A percentile compares a stretch with the other conserved stretches of the same genome.
Evolutionary conservation across 139 green algal species (phyloP).

Genomic region (Gonium pectorale): DNA sequence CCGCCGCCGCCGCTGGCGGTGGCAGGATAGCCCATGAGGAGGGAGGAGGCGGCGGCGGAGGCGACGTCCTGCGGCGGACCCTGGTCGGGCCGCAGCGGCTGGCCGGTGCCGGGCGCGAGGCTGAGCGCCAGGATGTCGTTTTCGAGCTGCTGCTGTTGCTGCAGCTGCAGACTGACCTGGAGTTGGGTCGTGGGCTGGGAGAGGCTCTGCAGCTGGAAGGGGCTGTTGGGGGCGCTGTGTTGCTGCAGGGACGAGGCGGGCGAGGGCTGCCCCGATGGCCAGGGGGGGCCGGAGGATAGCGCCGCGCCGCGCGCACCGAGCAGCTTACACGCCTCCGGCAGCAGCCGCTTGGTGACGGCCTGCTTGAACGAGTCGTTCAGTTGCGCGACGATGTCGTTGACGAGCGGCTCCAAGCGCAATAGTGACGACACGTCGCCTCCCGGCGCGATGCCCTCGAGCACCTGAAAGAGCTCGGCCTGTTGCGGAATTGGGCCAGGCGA

Average conservation of each 20-base stretch:
- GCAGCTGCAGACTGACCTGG: too few relatives aligned
- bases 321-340: conserved; percentile 33
- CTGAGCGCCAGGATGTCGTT: conserved; percentile 25
- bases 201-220: too few relatives aligned
- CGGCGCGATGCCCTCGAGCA: not conserved
- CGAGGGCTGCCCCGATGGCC: not conserved
- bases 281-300: not conserved
- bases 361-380: conserved; percentile 26
- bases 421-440: not conserved
- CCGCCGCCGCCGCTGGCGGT: not conserved
- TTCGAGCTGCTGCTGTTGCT: not conserved
- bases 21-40: not conserved
- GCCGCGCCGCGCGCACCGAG: conserved; percentile 3
- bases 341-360: not conserved
- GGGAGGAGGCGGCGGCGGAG: conserved; percentile 10
- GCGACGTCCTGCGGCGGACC: conserved; percentile 14
- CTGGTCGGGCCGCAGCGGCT: conserved; percentile 35
- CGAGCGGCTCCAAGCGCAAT: conserved; percentile 4
- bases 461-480: conserved; percentile 20
- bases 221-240: too few relatives aligned
- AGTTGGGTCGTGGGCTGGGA: too few relatives aligned
- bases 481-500: too few relatives aligned
- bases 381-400: conserved; percentile 25
- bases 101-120: conserved; percentile 4
- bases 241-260: not conserved